phyloP scores from a whole-genome alignment of 805 yeast genomes.

The Candida wancherniae region DNA sequence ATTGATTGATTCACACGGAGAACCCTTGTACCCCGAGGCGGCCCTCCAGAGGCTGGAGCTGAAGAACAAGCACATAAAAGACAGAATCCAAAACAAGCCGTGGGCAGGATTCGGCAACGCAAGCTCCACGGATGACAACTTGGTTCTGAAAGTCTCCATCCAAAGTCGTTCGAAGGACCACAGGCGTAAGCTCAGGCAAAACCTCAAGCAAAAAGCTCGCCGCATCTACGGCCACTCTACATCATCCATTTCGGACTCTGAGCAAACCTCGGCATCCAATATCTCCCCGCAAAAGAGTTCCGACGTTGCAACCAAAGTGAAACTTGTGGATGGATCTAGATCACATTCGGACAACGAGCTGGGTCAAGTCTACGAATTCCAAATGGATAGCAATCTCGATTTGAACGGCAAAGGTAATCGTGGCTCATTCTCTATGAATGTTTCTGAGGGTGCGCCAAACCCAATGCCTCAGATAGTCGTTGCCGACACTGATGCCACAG shows the following conservation, averaged over 20 bases:
- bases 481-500: too few relatives aligned
- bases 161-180: conserved; percentile 1
- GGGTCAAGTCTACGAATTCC: too few relatives aligned
- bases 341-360: too few relatives aligned
- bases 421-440: too few relatives aligned
- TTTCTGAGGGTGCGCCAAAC: too few relatives aligned
- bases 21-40: conserved; percentile 44
- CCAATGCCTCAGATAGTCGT: too few relatives aligned
- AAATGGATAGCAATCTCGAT: too few relatives aligned
- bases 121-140: conserved; percentile 4
- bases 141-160: conserved; percentile 8
- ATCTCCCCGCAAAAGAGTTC: too few relatives aligned
- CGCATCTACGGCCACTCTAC: conserved; percentile 8
- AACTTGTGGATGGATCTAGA: too few relatives aligned
- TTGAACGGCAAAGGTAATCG: too few relatives aligned
- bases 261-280: too few relatives aligned
- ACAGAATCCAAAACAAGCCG: conserved; percentile 30
- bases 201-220: conserved; percentile 12
- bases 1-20: conserved; percentile 40
- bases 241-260: conserved; percentile 3
- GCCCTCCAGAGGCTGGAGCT: conserved; percentile 3
- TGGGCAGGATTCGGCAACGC: conserved; percentile 22
- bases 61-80: conserved; percentile 3
- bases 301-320: too few relatives aligned
- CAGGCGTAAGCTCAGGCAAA: conserved; percentile 2